Evolutionary conservation across 2,329 filamentous ascomycete species (phyloP), one percentile per base, ranked within the genome.

Genomic region (Xenoacremonium recifei): DNA sequence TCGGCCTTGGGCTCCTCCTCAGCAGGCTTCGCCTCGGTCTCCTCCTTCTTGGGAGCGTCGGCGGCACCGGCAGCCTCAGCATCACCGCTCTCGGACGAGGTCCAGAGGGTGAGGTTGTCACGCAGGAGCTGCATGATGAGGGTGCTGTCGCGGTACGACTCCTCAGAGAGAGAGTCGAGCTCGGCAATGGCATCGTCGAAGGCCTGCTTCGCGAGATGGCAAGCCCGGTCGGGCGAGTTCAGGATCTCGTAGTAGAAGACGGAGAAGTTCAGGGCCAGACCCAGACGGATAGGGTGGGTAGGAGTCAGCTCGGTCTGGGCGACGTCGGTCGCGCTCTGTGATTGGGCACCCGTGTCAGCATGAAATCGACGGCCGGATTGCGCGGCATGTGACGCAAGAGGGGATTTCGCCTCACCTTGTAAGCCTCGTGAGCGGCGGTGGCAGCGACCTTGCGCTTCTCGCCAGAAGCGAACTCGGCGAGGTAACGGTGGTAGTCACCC

Each of bases 171-270:
- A 38, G 90, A 95, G 79, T 97, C 92, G 61, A 97, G 89, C 84
- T 97, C 91, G 65, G 92, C 92, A 69, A 97, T 96, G 64, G 92
- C 92, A 70, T 96, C 92, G 69, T 97, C 92, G 66, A 97, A 97
- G 37, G 93, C 92, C 79, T 97, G 92, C 84, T 97, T 97, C 73
- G 92, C 92, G 57, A 97, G 84, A 70, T 97, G 92, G 84, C 92
- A 97, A 65, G 92, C 92, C 67, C 88, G 89, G 73, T 96, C 91
- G 64, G 91, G 92, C 25, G 91, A 95, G 85, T 96, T 97, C 67
- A 96, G 79, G 69, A 96, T 96, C 82, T 96, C 93, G 74, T 96
- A 96, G 84, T 96, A 96, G 80, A 96, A 96, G 64, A 96, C 92
- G 53, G 91, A 96, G 84, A 97, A 96, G 86, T 96, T 97, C 60